Conservation (phyloP, 129 eudicot species). For the Solidago caesia region DNA sequence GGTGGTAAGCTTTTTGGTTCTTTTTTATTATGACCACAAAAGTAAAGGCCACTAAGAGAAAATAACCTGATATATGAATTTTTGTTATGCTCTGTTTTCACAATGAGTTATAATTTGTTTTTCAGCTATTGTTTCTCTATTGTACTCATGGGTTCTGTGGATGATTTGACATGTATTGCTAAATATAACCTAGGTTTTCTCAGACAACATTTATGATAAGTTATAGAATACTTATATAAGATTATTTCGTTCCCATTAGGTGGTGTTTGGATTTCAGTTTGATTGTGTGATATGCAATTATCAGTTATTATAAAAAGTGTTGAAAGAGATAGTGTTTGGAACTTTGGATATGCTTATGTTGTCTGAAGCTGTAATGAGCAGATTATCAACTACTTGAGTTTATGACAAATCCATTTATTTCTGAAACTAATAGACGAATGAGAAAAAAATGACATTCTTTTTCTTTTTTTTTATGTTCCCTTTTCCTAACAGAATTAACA, state of each 20-base stretch:
- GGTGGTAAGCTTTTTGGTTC: conserved; percentile 51
- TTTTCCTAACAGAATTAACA: too few species aligned
- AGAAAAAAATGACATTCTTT: too few species aligned
- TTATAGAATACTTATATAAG: conserved; percentile 7
- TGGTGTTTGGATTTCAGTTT: not conserved
- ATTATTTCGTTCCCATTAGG: not conserved
- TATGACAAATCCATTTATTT: too few species aligned
- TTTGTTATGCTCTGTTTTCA: not conserved
- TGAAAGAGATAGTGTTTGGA: too few species aligned
- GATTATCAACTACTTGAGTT: too few species aligned
- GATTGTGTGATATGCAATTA: too few species aligned
- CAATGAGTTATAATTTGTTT: not conserved
- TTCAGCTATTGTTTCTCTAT: not conserved
- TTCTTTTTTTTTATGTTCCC: too few species aligned
- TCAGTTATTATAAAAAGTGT: too few species aligned
- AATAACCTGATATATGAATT: conserved; percentile 1
- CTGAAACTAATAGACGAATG: too few species aligned
- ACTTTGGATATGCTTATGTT: too few species aligned
- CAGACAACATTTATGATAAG: not conserved
- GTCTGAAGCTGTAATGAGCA: too few species aligned
- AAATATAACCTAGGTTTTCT: conserved; percentile 6
- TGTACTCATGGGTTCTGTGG: not conserved
- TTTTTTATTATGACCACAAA: not conserved
- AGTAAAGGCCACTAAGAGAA: not conserved
- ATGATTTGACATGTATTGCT: not conserved